Base-by-base conservation (phyloP, 495 filamentous ascomycete species). In the Penicillium taxi region DNA sequence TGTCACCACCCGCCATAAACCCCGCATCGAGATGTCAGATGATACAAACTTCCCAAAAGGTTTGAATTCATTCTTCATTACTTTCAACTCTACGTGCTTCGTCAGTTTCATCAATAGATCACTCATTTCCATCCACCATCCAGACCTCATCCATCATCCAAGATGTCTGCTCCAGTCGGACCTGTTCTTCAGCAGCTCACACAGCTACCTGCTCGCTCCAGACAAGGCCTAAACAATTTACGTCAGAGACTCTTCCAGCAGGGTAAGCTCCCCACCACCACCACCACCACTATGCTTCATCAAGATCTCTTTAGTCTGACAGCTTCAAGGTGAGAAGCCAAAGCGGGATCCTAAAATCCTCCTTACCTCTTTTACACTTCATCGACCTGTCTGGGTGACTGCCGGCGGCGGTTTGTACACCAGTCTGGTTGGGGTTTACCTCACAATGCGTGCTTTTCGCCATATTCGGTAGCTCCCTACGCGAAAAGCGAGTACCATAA, bases 381-480 rank as follows among this genome's bases (percentile, higher is more conserved):
- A 69, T 31, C 52, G 56, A 35, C 65, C 65, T 1, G 64, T 69
- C 32, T 69, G 65, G 65, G 23, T 64, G 12, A 53, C 63, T 4
- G 65, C 58, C 6, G 54, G 35, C 1, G 63, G 58, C 11, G 65
- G 52, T 23, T 47, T 54, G 6, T 69, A 69, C 41, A 69, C 65
- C 13, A 62, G 54, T 4, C 42, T 52, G 39, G 57, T 48, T 0
- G 65, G 63, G 2, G 59, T 61, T 13, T 63, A 58, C 35, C 49
- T 69, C 12, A 63, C 65, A 0, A 56, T 67, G 45, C 53, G 37
- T 16, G n/a, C n/a, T n/a, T n/a, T n/a, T n/a, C n/a, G n/a, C n/a
- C n/a, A n/a, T n/a, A n/a, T 24, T n/a, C n/a, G n/a, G n/a, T n/a
- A n/a, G n/a, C n/a, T n/a, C n/a, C n/a, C n/a, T n/a, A n/a, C n/a